A percentile compares a stretch with the other conserved stretches of the same genome.
These are phyloP conservation scores for Puccinia hordei DNA, from an alignment of 1,284 basidiomycete species.

Conservation along the genomic window DNA sequence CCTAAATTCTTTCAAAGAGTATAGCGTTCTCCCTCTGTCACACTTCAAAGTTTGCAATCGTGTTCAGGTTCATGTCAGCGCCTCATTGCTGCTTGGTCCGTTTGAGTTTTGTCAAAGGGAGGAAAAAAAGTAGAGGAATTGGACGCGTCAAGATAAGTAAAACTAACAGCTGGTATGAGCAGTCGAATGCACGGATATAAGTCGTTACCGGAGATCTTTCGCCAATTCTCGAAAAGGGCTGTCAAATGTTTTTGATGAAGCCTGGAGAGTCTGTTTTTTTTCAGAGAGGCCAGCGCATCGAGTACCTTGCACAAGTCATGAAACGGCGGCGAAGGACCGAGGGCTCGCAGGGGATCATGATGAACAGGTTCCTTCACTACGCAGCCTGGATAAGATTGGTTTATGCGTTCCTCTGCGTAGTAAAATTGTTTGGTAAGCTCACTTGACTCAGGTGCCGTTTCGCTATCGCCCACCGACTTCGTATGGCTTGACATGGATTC, in stretches of 20 bases:
- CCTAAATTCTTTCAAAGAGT: slow-evolving; percentile 87
- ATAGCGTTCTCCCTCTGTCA: slow-evolving; percentile 83
- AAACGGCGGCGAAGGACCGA: slow-evolving; percentile 60
- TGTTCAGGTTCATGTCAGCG: neutral
- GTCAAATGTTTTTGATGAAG: slow-evolving; percentile 48
- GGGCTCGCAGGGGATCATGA: slow-evolving; percentile 53
- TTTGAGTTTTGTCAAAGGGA: neutral
- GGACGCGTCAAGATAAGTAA: neutral
- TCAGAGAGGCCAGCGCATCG: slow-evolving; percentile 54
- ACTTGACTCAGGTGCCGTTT: neutral
- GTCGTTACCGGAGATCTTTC: slow-evolving; percentile 62
- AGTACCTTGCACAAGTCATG: slow-evolving; percentile 59
- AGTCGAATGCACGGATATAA: slow-evolving; percentile 63
- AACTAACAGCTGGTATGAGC: slow-evolving; percentile 62
- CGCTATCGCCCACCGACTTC: slow-evolving; percentile 4
- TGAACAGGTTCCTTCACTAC: neutral
- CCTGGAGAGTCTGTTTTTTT: slow-evolving; percentile 30
- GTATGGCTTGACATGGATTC: neutral
- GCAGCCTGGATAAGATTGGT: neutral
- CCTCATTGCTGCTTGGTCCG: too few species aligned
- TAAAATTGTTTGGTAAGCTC: neutral
- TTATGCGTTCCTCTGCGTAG: too few species aligned
- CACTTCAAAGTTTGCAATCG: slow-evolving; percentile 65
- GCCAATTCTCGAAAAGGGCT: slow-evolving; percentile 58
- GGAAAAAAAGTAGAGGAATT: neutral